Base-by-base conservation (phyloP, 768 basidiomycete species). In the Macrolepiota albuminosa region DNA sequence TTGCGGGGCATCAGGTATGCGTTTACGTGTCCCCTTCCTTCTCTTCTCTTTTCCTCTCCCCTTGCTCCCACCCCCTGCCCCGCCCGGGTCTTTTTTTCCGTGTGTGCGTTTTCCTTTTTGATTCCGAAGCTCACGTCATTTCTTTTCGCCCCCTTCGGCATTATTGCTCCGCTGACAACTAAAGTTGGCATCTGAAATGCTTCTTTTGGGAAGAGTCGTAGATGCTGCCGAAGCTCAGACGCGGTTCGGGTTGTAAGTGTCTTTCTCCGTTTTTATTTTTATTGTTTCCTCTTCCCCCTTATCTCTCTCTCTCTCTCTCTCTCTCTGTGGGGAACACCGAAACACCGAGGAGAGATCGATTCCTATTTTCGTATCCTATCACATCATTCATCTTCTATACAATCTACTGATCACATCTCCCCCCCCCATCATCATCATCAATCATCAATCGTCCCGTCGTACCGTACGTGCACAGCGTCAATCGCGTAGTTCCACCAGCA, bases 111-210 rank as follows among this genome's bases (percentile, higher is more conserved):
- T 42, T 42, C 40, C 40, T 18, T 8, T 42, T 42, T 18, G 40
- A 42, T 42, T 42, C 40, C 40, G 40, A 42, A 8, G 18, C 40
- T 42, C 40, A 42, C 40, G 43, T 45, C 43, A 45, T 45, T 45
- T 7, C 3, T 4, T 43, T 21, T 21, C n/a, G 8, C 9, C 21
- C n/a, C n/a, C 13, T 36, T 33, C 42, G n/a, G 47, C 37, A 7
- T 53, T 48, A 21, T 47, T 39, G 39, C 16, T 49, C 46, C 64
- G 43, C 6, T 26, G 10, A 46, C 24, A 26, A 53, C 47, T 43
- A 54, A 56, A 91, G 88, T 75, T 86, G 45, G 89, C 89, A 40
- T 80, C 91, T 33, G 87, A 94, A 70, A 76, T 93, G 79, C 79
- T 93, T 13, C 77, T 94, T 50, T 78, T 85, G 39, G 93, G 93